Percentiles rank a stretch among this genome's conserved stretches.
Conservation (phyloP, 768 basidiomycete species). For the Agaricus sinodeliciosus region DNA sequence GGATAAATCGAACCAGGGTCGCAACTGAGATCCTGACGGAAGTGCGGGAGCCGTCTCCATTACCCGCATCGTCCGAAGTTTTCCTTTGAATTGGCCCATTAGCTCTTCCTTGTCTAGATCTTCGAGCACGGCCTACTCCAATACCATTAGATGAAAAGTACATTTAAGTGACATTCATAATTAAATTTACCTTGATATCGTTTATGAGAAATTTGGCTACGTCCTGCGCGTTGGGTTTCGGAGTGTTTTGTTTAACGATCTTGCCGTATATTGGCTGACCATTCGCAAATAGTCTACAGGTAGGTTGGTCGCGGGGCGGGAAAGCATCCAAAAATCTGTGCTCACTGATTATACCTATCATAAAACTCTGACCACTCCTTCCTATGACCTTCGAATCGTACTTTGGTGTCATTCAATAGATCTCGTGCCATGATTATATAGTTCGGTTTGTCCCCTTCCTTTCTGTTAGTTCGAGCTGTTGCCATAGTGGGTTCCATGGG, state of each 20-base stretch:
- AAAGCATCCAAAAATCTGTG: neutral
- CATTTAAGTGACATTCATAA: neutral
- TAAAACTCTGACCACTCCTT: conserved; percentile 5
- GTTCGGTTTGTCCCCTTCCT: neutral
- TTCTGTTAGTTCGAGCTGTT: neutral
- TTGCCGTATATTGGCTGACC: conserved; percentile 5
- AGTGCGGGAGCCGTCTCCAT: neutral
- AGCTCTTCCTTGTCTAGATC: conserved; percentile 1
- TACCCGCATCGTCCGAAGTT: neutral
- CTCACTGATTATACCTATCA: conserved; percentile 3
- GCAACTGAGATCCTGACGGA: neutral
- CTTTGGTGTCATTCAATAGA: conserved; percentile 6
- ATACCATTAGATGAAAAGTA: neutral
- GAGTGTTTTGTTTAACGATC: conserved; percentile 3
- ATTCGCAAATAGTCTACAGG: conserved; percentile 3
- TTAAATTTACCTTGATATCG: conserved; percentile 2
- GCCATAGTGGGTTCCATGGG: conserved; percentile 1
- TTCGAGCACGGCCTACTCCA: neutral
- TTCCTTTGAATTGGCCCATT: neutral
- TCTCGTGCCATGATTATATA: neutral
- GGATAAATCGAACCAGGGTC: conserved; percentile 2
- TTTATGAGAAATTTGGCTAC: conserved; percentile 2
- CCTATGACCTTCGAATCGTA: conserved; percentile 5
- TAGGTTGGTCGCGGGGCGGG: neutral
- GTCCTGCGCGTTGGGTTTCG: conserved; percentile 3